Evolutionary conservation across 257 asterid species (phyloP), one percentile per base, ranked within the genome.

Genomic region (Solanum clarkiae): DNA sequence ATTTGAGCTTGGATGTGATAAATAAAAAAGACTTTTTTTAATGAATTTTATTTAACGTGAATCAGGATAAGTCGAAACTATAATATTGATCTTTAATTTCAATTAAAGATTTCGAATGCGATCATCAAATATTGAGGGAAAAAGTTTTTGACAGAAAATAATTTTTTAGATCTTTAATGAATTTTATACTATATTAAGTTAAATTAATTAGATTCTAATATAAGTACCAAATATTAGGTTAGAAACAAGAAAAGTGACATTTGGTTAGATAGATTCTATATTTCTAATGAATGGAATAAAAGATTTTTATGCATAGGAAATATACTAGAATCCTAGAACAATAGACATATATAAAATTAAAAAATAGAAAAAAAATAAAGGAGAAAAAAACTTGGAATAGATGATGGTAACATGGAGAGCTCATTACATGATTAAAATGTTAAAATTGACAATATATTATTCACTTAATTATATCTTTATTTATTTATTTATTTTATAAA

Each of bases 111-210:
- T 20, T 20, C 13, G 12, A 59, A 20, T 59, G 20, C 6, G 20
- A 20, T 20, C 1, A 0, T 11, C 20, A 13, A 9, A 59, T 59
- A 18, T 56, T 56, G 5, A 57, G 9, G 8, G 6, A 18, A 57
- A 18, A 1, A 59, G 4, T 1, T 59, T 59, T 3, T 20, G 5
- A n/a, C 4, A n/a, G 10, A 1, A 20, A 10, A 10, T 0, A 0
- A 20, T n/a, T 59, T 26, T n/a, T 7, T n/a, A 59, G 0, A n/a
- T n/a, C n/a, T 59, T 2, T n/a, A 59, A n/a, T 10, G 4, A 10
- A n/a, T 10, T 14, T 4, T 60, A 60, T 60, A 60, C 3, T 60
- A n/a, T 59, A 59, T 6, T n/a, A 59, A 59, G 10, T 10, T 0
- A 10, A 59, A n/a, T 10, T 59, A 59, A 10, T 4, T 6, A 59